Evolutionary conservation across 148 eudicot species (phyloP), one percentile per base, ranked within the genome.

Genomic region (Dysphania ambrosioides): DNA sequence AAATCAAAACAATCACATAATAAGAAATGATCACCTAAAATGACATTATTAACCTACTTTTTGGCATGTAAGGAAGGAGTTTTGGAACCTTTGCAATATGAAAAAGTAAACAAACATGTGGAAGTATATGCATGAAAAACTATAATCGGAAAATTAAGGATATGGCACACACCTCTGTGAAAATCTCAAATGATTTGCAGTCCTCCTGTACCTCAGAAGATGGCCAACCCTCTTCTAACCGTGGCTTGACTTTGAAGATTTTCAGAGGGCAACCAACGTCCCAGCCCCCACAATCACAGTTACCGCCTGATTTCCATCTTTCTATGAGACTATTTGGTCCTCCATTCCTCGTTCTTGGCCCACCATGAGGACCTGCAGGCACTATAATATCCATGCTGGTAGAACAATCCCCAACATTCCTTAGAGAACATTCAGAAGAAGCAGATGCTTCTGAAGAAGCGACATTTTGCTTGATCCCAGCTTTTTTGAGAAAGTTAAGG

Each of bases 211-310:
- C 64, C 55, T 86, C 84, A 38, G 70, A 70, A 71, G 65, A 73
- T 2, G 76, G 64, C 62, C 68, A 73, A 51, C 61, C 70, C 18
- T 83, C 83, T 47, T 81, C 83, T 69, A 3, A 63, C 44, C 76
- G 81, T 27, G 77, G 85, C 66, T 61, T 77, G 15, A 84, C 73
- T 71, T 82, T 72, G 53, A 90, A 80, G 68, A 89, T 69, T 55
- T 83, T 88, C 49, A 95, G 80, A 29, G 96, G 97, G 68, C 98
- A 95, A 21, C 97, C 98, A 19, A 87, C 73, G 78, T 95, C 98
- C 98, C 98, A 95, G 26, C 98, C 98, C 27, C 98, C 98, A 81
- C 98, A 95, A 58, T 92, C 96, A 71, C 97, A 92, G 3, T 47
- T 76, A 59, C 98, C 97, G 38, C 85, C 89, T 8, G 75, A 80